Conservation (phyloP, 768 basidiomycete species). For the Chalciporus sphaerocephalus region DNA sequence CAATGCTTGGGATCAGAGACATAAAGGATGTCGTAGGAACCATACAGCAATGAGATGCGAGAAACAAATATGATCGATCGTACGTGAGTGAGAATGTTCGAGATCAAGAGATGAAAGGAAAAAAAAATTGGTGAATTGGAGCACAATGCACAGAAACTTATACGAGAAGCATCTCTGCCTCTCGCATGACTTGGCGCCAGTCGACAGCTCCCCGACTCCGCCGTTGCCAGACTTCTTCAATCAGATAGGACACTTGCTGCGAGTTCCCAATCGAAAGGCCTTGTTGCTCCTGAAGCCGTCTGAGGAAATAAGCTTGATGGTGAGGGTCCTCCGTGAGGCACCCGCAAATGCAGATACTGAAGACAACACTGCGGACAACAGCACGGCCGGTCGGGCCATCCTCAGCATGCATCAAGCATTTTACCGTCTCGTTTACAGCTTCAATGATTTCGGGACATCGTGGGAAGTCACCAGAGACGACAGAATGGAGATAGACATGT, state of each 20-base stretch:
- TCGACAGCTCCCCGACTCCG: conserved; percentile 40
- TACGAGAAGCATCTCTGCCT: conserved; percentile 56
- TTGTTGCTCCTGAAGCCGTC: conserved; percentile 48
- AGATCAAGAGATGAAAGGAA: conserved; percentile 2
- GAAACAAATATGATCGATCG: neutral
- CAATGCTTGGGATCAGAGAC: conserved; percentile 6
- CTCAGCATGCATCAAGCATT: conserved; percentile 38
- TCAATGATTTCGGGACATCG: conserved; percentile 57
- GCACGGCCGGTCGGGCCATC: conserved; percentile 40
- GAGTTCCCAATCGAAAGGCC: conserved; percentile 62
- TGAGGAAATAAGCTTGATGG: conserved; percentile 42
- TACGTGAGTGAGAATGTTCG: neutral
- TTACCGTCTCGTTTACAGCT: conserved; percentile 52
- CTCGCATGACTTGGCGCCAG: conserved; percentile 58
- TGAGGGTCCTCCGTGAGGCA: conserved; percentile 53
- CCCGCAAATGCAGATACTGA: conserved; percentile 70
- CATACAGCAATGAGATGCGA: conserved; percentile 11
- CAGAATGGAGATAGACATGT: conserved; percentile 68
- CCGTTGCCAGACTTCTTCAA: conserved; percentile 58
- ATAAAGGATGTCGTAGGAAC: conserved; percentile 9
- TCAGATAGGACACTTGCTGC: conserved; percentile 46
- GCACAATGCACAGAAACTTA: conserved; percentile 24
- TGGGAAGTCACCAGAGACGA: conserved; percentile 71
- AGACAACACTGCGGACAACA: conserved; percentile 75
- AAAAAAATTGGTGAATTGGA: neutral